Conservation (phyloP, 345 rosid species). For the Combretum micranthum region DNA sequence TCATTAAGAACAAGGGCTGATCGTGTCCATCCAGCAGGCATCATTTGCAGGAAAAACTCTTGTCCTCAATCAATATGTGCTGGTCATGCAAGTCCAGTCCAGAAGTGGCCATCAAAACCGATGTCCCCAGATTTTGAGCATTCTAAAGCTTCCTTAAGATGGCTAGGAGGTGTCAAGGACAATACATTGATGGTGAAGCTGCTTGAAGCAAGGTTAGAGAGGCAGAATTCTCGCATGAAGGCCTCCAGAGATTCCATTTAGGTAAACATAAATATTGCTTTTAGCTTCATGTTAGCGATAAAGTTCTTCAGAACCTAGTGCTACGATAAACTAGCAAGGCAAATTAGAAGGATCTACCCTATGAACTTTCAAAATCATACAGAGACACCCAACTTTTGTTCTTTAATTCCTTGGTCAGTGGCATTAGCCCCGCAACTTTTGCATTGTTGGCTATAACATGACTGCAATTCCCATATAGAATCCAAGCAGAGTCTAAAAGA, state of each 20-base stretch:
- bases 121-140: slow-evolving; percentile 28
- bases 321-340: too few relatives aligned
- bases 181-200: slow-evolving; percentile 70
- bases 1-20: slow-evolving; percentile 69
- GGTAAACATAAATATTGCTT: slow-evolving; percentile 1
- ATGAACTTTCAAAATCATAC: too few relatives aligned
- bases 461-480: too few relatives aligned
- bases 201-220: slow-evolving; percentile 78
- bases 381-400: too few relatives aligned
- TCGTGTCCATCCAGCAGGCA: slow-evolving; percentile 41
- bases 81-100: slow-evolving; percentile 49
- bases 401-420: too few relatives aligned
- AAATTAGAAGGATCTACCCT: too few relatives aligned
- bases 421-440: too few relatives aligned
- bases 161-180: slow-evolving; percentile 31
- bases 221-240: slow-evolving; percentile 41
- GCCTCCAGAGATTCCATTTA: slow-evolving; percentile 23
- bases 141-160: slow-evolving; percentile 32
- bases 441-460: too few relatives aligned
- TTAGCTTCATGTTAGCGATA: not conserved
- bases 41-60: slow-evolving; percentile 24
- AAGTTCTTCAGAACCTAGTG: too few relatives aligned
- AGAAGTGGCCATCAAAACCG: slow-evolving; percentile 42
- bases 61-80: slow-evolving; percentile 15
- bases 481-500: too few relatives aligned